phyloP scores from a whole-genome alignment of 768 basidiomycete species.

The Lentinula sp. region DNA sequence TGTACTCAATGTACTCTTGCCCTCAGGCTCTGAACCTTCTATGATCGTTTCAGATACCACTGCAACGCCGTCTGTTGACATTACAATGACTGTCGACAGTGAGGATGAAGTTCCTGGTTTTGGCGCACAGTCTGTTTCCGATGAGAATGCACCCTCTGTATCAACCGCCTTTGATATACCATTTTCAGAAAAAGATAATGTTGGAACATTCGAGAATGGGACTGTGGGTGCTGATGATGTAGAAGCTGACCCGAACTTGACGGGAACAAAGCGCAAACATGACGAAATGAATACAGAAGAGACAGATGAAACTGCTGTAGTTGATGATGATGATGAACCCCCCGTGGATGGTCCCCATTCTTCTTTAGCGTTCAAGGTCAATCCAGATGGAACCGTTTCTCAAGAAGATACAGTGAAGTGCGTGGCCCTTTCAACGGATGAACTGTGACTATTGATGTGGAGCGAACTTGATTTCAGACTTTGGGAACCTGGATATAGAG shows the following conservation, averaged over 20 bases:
- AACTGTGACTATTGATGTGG: conserved; percentile 7
- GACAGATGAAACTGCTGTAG: conserved; percentile 24
- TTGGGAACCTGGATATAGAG: conserved; percentile 94
- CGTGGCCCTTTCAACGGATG: conserved; percentile 19
- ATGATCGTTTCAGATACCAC: conserved; percentile 18
- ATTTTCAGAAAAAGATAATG: conserved; percentile 12
- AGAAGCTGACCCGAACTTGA: conserved; percentile 13
- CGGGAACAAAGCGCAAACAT: conserved; percentile 40
- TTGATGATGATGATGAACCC: conserved; percentile 39
- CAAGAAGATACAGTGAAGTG: conserved; percentile 92
- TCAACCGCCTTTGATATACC: conserved; percentile 5
- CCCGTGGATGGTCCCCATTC: conserved; percentile 32
- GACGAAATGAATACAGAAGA: conserved; percentile 39
- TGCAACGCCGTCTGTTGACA: conserved; percentile 5
- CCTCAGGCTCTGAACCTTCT: conserved; percentile 26
- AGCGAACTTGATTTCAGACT: conserved; percentile 42
- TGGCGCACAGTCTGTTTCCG: conserved; percentile 8
- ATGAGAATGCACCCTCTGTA: conserved; percentile 2
- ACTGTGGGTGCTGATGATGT: conserved; percentile 12
- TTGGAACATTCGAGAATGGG: background rate
- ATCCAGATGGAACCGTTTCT: conserved; percentile 88
- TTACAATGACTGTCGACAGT: conserved; percentile 10
- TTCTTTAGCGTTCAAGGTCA: conserved; percentile 65
- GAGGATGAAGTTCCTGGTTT: conserved; percentile 33
- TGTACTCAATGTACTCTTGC: conserved; percentile 33